Evolutionary conservation across 2,329 filamentous ascomycete genomes (phyloP), one percentile per base, ranked within the genome.

Genomic region (Curvularia hawaiiensis): DNA sequence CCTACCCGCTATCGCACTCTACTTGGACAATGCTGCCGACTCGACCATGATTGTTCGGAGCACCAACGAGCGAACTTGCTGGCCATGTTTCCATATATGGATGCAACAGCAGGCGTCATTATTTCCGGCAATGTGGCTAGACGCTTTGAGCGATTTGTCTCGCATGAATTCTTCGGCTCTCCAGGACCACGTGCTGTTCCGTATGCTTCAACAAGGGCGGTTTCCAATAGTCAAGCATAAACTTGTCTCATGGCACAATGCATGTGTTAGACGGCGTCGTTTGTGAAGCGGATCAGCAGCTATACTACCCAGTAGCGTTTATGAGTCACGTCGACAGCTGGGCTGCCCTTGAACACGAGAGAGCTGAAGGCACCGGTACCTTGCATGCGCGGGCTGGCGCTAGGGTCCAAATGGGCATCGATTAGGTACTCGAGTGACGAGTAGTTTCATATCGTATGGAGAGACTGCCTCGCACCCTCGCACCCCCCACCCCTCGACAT

Each of bases 371-470:
- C 52, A 51, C 48, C 46, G 52, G 65, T 67, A 66, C 66, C 66
- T 69, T 69, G 66, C 66, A 69, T 69, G 59, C 59, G 44, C 14
- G 53, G 46, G 47, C 53, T 50, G 48, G 55, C 58, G 59, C 62
- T 65, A 65, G 56, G 58, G 57, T 60, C 54, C 52, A 61, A 63
- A 38, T 18, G 16, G 35, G 35, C 35, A 38, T 38, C 16, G 35
- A 38, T 38, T 18, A 18, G 16, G 5, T 38, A 38, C 35, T 38
- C 35, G 35, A 38, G 35, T 38, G 35, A 38, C 16, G 35, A 38
- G 16, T 38, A 38, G 35, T 18, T 38, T 38, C 35, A 38, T 38
- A 16, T 61, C 58, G 62, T 60, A 62, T 62, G 63, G 46, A 38
- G 35, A 38, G 35, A 38, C 18, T 38, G 35, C 35, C 16, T 38